A percentile compares a stretch with the other conserved stretches of the same genome.
These are phyloP conservation scores for Globisporangium middletonii DNA, from an alignment of 352 stramenopile genomes.

Conservation along the genomic window DNA sequence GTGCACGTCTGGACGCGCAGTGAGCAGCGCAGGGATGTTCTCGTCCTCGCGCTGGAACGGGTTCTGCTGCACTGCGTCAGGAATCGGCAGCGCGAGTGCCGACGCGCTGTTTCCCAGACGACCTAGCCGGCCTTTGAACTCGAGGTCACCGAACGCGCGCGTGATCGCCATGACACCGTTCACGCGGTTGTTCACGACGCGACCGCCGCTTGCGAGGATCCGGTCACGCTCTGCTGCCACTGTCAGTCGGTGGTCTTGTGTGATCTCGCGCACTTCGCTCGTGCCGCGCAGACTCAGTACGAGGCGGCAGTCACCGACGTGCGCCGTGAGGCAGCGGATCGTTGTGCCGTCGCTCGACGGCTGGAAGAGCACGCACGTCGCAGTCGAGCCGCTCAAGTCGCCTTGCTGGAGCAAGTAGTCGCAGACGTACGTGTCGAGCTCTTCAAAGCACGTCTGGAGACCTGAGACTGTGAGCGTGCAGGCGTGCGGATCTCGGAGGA, in stretches of 20 bases:
- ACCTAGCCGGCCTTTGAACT: slow-evolving; percentile 56
- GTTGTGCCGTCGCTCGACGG: slow-evolving; percentile 3
- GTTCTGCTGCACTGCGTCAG: slow-evolving; percentile 17
- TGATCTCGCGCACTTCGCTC: slow-evolving; percentile 35
- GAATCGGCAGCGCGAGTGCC: slow-evolving; percentile 5
- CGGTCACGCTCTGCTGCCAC: slow-evolving; percentile 37
- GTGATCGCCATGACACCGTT: slow-evolving; percentile 86
- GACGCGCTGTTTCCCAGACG: slow-evolving; percentile 12
- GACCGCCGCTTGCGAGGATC: slow-evolving; percentile 46
- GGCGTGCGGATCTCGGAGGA: slow-evolving; percentile 36
- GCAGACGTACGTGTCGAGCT: slow-evolving; percentile 62
- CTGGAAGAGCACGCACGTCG: slow-evolving; percentile 52
- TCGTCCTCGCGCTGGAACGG: slow-evolving; percentile 45
- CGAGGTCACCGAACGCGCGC: slow-evolving; percentile 74
- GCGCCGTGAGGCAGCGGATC: slow-evolving; percentile 35
- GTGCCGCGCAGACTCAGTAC: slow-evolving; percentile 42
- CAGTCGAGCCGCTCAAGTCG: slow-evolving; percentile 75
- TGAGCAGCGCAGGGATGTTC: slow-evolving; percentile 45
- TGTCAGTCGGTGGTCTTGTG: slow-evolving; percentile 63
- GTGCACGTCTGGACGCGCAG: slow-evolving; percentile 43
- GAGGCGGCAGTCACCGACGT: slow-evolving; percentile 74
- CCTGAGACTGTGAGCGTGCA: slow-evolving; percentile 16
- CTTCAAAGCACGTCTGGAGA: slow-evolving; percentile 47
- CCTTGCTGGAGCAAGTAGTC: slow-evolving; percentile 67
- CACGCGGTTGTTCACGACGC: slow-evolving; percentile 77